A percentile compares a stretch with the other conserved stretches of the same genome.
Conservation (phyloP, 192 early-diverging fungal species). For the Linderina pennispora region DNA sequence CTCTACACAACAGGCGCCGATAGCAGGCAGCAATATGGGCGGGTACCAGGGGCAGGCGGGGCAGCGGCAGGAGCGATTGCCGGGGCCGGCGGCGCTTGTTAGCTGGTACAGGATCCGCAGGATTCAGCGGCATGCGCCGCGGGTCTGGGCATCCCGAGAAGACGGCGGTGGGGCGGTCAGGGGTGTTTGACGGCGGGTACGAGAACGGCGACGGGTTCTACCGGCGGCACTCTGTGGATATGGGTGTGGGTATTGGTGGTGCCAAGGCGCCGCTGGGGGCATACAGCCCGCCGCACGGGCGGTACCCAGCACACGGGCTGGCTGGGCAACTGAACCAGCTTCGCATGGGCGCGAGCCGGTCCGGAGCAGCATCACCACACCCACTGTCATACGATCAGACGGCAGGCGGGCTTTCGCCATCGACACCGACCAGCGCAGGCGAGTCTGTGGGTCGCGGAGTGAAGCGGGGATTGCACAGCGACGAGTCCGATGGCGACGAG, state of each 20-base stretch:
- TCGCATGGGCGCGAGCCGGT: constrained; percentile 6
- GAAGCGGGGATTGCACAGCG: constrained; percentile 15
- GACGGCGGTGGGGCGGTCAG: constrained; percentile 32
- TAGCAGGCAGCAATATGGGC: background rate
- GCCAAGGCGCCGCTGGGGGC: background rate
- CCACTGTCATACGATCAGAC: constrained; percentile 25
- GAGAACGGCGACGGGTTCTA: constrained; percentile 17
- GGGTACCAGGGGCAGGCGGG: background rate
- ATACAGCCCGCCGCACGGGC: constrained; percentile 16
- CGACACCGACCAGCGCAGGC: background rate
- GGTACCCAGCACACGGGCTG: constrained; percentile 4
- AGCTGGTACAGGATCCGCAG: background rate
- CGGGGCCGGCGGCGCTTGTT: background rate
- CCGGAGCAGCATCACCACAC: constrained; percentile 21
- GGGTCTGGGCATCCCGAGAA: constrained; percentile 35
- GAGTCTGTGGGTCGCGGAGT: constrained; percentile 9
- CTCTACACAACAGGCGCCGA: too few species aligned
- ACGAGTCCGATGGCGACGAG: constrained; percentile 8
- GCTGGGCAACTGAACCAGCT: constrained; percentile 6
- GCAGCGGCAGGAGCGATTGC: background rate
- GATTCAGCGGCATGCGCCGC: too few species aligned
- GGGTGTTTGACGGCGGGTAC: constrained; percentile 27
- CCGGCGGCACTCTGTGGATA: constrained; percentile 39
- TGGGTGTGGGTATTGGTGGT: constrained; percentile 15
- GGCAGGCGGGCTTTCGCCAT: constrained; percentile 16